Base-by-base conservation (phyloP, 257 asterid genomes). In the Paulownia fortunei region DNA sequence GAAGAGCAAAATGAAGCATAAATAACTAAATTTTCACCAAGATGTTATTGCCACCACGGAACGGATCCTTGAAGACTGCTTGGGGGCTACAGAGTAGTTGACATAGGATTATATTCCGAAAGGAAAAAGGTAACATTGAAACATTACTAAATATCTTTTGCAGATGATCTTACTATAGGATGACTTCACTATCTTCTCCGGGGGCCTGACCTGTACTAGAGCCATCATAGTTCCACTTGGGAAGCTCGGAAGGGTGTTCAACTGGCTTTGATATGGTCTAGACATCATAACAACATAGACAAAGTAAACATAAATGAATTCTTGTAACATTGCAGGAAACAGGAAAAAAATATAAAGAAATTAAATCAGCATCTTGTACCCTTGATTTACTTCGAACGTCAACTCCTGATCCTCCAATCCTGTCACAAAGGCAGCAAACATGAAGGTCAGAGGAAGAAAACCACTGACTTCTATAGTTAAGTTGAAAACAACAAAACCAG, bases 341-440 rank as follows among this genome's bases (percentile, higher is more conserved):
- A n/a, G 10, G 21, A 59, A 26, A 47, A 63, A 44, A 1, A 73
- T 27, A 44, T 13, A 75, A 19, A n/a, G n/a, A n/a, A n/a, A n/a
- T n/a, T n/a, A n/a, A n/a, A 75, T 66, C 42, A 76, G 27, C 56
- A 49, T 9, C 39, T 19, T 23, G 41, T 85, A 93, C 99, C 97
- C 93, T 87, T 46, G 99, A 93, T 89, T 95, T 95, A 80, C 99
- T 95, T 55, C 99, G 97, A 47, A 93, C 79, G 24, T 95, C 99
- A 65, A 87, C 85, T 72, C 99, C 98, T 66, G 97, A 39, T 52
- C 99, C 99, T 82, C 99, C 99, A 69, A 95, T 88, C 99, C 98
- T 94, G 85, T 78, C n/a, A n/a, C 73, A 30, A 78, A 61, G 65
- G 12, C 36, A 37, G 16, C 51, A n/a, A n/a, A n/a, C n/a, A n/a